Evolutionary conservation across 2,329 filamentous ascomycete species (phyloP).

Genomic region (Whalleya microplaca): DNA sequence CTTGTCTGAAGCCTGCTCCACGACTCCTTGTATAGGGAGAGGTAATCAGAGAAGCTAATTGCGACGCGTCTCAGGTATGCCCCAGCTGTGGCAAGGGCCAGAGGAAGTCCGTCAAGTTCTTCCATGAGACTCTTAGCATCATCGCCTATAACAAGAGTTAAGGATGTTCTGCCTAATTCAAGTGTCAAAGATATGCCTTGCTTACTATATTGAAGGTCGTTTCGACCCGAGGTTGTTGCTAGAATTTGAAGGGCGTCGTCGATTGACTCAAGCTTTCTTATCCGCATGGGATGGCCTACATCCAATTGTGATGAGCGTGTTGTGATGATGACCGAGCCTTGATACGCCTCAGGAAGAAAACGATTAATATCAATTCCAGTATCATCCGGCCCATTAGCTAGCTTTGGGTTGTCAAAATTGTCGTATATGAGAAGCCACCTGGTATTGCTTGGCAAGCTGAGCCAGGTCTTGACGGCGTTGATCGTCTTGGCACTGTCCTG

Average conservation of each 20-base stretch:
- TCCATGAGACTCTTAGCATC: constrained; percentile 36
- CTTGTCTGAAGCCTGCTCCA: constrained; percentile 42
- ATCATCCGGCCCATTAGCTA: no score
- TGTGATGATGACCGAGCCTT: constrained; percentile 48
- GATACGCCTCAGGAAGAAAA: constrained; percentile 38
- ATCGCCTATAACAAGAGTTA: constrained; percentile 37
- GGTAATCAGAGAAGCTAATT: constrained; percentile 44
- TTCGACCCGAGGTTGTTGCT: constrained; percentile 31
- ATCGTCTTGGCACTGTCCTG: no score
- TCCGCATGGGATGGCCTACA: constrained; percentile 36
- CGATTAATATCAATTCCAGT: constrained; percentile 37
- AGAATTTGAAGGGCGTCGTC: constrained; percentile 39
- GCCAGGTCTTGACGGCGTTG: constrained; percentile 42
- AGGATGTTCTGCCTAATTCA: no score
- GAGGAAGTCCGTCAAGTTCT: constrained; percentile 48
- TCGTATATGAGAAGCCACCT: constrained; percentile 46
- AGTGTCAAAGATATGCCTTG: no score
- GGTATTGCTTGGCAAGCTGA: constrained; percentile 39
- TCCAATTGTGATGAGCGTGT: constrained; percentile 40
- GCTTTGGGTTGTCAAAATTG: constrained; percentile 45
- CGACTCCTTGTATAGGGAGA: constrained; percentile 42
- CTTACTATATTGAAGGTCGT: constrained; percentile 26
- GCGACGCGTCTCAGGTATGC: constrained; percentile 45
- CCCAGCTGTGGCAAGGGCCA: constrained; percentile 51
- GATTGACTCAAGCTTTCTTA: constrained; percentile 39